phyloP scores from a whole-genome alignment of 305 asterid species.

The Rubia peregrina region DNA sequence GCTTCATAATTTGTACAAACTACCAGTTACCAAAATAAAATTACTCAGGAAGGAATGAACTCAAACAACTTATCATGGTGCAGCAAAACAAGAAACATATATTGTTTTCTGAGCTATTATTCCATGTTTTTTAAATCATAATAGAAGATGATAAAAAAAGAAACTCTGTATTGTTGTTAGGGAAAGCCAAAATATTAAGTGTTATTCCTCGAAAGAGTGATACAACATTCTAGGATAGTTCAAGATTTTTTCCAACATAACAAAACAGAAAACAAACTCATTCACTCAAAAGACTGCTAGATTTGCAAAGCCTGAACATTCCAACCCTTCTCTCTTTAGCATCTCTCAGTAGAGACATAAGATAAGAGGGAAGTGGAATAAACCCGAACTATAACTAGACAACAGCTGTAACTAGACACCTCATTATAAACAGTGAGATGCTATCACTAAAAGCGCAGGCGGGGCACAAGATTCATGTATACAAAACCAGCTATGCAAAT shows the following conservation, averaged over 20 bases:
- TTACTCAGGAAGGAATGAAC: background rate
- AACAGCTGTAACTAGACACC: conserved; percentile 16
- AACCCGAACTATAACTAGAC: conserved; percentile 2
- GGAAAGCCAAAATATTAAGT: background rate
- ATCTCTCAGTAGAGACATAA: conserved; percentile 16
- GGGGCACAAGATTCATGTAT: too few relatives aligned
- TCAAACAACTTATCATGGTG: background rate
- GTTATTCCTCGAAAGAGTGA: background rate
- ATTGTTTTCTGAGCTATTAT: background rate
- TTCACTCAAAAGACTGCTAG: background rate
- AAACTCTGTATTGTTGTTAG: background rate
- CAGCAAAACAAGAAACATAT: background rate
- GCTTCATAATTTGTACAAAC: background rate
- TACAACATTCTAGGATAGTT: background rate
- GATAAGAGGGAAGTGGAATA: background rate
- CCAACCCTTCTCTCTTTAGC: conserved; percentile 13
- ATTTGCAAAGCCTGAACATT: conserved; percentile 8
- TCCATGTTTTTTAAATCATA: background rate
- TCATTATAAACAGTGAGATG: background rate
- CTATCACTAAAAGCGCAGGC: too few relatives aligned
- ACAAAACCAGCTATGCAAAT: too few relatives aligned
- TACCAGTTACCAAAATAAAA: background rate
- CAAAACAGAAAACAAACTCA: background rate
- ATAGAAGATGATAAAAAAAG: conserved; percentile 1
- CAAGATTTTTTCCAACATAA: background rate